Evolutionary conservation across 2,329 filamentous ascomycete genomes (phyloP).

Genomic region (Aspergillus hortae): DNA sequence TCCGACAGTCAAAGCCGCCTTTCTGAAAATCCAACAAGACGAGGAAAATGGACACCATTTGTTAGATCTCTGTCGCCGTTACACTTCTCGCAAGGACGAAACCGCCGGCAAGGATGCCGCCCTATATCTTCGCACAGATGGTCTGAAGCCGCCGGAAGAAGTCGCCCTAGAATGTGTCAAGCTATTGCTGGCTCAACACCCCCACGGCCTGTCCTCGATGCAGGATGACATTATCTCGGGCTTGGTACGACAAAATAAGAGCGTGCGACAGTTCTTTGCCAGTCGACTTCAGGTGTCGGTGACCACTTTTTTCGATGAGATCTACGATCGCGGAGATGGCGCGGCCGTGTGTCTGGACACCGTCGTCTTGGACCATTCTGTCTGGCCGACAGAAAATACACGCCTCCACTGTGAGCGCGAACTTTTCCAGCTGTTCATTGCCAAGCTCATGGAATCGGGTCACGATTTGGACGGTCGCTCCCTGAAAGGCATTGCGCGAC

Average conservation of each 20-base stretch:
- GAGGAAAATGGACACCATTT: constrained; percentile 42
- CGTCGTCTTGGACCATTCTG: constrained; percentile 43
- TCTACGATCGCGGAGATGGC: constrained; percentile 47
- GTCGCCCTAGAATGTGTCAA: constrained; percentile 43
- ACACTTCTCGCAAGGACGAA: constrained; percentile 39
- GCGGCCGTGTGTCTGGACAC: constrained; percentile 46
- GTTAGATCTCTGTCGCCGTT: constrained; percentile 43
- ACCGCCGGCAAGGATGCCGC: constrained; percentile 43
- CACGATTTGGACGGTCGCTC: constrained; percentile 65
- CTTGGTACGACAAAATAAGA: constrained; percentile 41
- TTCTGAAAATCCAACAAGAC: constrained; percentile 43
- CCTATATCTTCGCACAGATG: constrained; percentile 41
- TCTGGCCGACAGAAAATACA: constrained; percentile 44
- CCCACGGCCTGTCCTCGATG: constrained; percentile 32
- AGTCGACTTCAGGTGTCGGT: constrained; percentile 41
- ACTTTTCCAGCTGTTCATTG: constrained; percentile 66
- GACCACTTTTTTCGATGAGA: constrained; percentile 47
- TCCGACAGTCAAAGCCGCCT: constrained; percentile 42
- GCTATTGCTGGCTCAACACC: constrained; percentile 37
- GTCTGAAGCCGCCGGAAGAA: constrained; percentile 40
- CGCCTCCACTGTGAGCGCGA: constrained; percentile 45
- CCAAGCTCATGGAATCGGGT: constrained; percentile 85
- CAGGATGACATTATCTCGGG: constrained; percentile 48
- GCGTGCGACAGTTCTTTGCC: constrained; percentile 43
- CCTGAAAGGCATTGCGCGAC: constrained; percentile 57